These are phyloP conservation scores for Suillus spraguei DNA, from an alignment of 768 basidiomycete species.

Conservation along the genomic window DNA sequence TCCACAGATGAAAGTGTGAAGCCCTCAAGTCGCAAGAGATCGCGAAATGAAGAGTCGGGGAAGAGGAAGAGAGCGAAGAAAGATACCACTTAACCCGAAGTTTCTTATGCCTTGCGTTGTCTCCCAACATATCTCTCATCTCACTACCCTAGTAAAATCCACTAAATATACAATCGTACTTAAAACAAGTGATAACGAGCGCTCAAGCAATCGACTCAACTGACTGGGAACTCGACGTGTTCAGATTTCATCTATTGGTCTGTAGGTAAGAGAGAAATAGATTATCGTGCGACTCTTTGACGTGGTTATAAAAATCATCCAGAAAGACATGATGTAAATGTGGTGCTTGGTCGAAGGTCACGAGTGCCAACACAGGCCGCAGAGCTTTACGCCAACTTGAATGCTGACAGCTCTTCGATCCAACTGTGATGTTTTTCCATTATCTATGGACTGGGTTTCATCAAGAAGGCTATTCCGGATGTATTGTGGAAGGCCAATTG, in stretches of 20 bases:
- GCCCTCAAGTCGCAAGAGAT: background rate
- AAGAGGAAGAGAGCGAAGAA: conserved; percentile 1
- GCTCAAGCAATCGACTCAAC: background rate
- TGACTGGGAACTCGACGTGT: background rate
- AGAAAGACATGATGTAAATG: background rate
- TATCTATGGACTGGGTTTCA: background rate
- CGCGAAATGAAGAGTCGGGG: conserved; percentile 2
- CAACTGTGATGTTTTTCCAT: background rate
- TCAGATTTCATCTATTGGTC: background rate
- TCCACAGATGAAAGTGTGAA: conserved; percentile 4
- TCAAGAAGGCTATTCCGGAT: background rate
- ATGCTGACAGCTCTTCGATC: background rate
- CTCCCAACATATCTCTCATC: background rate
- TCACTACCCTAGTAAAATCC: background rate
- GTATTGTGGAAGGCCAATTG: background rate
- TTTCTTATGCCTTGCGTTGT: background rate
- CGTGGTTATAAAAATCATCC: background rate
- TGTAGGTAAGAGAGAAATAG: background rate
- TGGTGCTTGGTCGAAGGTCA: background rate
- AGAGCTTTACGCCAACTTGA: background rate
- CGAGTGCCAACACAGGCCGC: background rate
- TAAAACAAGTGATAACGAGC: background rate
- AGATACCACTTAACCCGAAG: background rate
- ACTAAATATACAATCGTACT: background rate
- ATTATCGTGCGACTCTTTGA: background rate